Evolutionary conservation across 495 filamentous ascomycete species (phyloP).

Genomic region (Aspergillus baeticus): DNA sequence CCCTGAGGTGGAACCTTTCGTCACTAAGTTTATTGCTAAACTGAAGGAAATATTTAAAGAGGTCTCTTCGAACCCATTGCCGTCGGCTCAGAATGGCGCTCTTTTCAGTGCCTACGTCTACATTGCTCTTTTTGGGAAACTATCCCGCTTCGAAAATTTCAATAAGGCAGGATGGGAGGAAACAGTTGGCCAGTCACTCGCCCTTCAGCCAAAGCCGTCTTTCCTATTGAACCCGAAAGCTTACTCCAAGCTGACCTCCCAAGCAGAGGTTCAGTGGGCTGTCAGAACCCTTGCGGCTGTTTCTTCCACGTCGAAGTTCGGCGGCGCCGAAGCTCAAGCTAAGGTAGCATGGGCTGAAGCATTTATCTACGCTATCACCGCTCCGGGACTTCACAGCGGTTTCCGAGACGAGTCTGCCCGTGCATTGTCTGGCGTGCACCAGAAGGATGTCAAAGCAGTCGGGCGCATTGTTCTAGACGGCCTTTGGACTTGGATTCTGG

Average conservation of each 20-base stretch:
- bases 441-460: constrained; percentile 50
- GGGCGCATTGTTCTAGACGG: constrained; percentile 62
- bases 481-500: constrained; percentile 79
- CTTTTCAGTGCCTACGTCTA: constrained; percentile 72
- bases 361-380: constrained; percentile 74
- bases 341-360: constrained; percentile 73
- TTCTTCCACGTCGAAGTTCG: constrained; percentile 41
- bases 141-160: constrained; percentile 30
- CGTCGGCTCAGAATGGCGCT: constrained; percentile 73
- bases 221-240: constrained; percentile 81
- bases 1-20: constrained; percentile 41
- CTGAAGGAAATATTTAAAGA: constrained; percentile 76
- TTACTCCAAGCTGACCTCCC: constrained; percentile 69
- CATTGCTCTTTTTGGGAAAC: constrained; percentile 53
- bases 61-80: constrained; percentile 68
- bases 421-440: constrained; percentile 59
- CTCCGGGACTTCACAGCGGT: constrained; percentile 51
- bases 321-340: constrained; percentile 30
- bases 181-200: constrained; percentile 61
- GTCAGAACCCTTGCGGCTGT: constrained; percentile 66
- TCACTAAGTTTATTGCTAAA: constrained; percentile 55
- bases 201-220: constrained; percentile 69
- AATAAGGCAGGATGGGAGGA: constrained; percentile 43
- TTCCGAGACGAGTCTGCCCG: constrained; percentile 59
- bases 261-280: constrained; percentile 77